Evolutionary conservation across 345 rosid species (phyloP), one percentile per base, ranked within the genome.

Genomic region (Syzygium grande): DNA sequence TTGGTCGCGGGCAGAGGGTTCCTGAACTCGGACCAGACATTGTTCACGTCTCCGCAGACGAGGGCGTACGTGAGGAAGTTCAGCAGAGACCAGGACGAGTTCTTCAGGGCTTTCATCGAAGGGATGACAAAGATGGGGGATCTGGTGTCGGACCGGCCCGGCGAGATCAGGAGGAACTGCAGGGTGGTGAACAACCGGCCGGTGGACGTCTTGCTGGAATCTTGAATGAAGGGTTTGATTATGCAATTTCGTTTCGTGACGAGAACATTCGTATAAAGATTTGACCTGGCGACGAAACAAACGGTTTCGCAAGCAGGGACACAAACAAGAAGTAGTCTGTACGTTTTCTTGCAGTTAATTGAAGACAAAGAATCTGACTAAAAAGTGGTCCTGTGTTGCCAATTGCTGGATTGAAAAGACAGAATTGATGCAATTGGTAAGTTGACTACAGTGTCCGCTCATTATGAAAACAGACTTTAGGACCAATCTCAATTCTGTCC

Each of bases 81-180:
- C 58, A 93, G 98, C 89, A 77, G 84, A 23, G 89, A 95, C 63
- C 89, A 96, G 88, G 56, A 15, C 9, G 93, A 87, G 77, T 97
- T 97, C 86, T 96, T 95, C 56, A 85, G 87, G 34, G 98, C 96
- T 1, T 96, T 97, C 85, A 92, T 85, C 5, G 92, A 97, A 80
- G 97, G 96, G 54, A 98, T 98, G 99, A 88, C 94, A 52, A 97
- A 96, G 91, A 51, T 98, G 95, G 99, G 99, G 53, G 98, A 97
- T 54, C 85, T 97, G 94, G 96, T 93, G 87, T 94, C 93, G 3
- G 96, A 93, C 49, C 89, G 86, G 89, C 94, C 94, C 6, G 96
- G 99, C 27, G 98, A 95, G 93, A 49, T 97, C 49, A 93, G 99
- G 86, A 90, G 38, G 85, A 94, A 94, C 61, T 97, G 99, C 78